Percentiles rank a stretch among this genome's conserved stretches.
Evolutionary conservation across 805 yeast species (phyloP).

Genomic region (Sugiyamaella floridensis): DNA sequence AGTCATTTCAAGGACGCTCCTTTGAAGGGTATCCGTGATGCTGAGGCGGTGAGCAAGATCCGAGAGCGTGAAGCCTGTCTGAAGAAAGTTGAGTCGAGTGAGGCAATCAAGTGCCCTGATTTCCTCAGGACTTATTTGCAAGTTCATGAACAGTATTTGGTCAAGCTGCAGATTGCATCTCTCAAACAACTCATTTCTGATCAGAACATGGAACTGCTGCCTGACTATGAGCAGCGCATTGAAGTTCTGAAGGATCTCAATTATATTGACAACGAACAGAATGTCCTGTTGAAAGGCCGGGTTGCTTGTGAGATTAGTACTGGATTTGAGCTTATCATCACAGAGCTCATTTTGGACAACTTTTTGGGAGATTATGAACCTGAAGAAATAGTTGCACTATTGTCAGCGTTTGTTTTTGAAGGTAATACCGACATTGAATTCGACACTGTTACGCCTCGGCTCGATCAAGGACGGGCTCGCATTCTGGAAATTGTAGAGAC

Average conservation of each 20-base stretch:
- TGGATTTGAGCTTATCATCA: slow-evolving; percentile 84
- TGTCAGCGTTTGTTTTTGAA: slow-evolving; percentile 89
- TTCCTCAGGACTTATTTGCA: slow-evolving; percentile 42
- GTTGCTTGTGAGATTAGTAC: slow-evolving; percentile 75
- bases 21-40: slow-evolving; percentile 34
- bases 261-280: slow-evolving; percentile 68
- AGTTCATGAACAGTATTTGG: slow-evolving; percentile 39
- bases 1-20: slow-evolving; percentile 38
- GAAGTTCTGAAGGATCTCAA: slow-evolving; percentile 70
- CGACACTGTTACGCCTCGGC: slow-evolving; percentile 71
- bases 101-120: slow-evolving; percentile 34
- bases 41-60: slow-evolving; percentile 34
- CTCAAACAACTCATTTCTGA: slow-evolving; percentile 65
- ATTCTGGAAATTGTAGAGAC: slow-evolving; percentile 65
- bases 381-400: slow-evolving; percentile 91
- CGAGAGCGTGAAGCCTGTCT: slow-evolving; percentile 34
- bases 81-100: slow-evolving; percentile 26
- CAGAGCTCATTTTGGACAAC: slow-evolving; percentile 86
- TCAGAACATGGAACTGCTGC: slow-evolving; percentile 81
- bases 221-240: slow-evolving; percentile 88
- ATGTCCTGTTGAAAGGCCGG: slow-evolving; percentile 77
- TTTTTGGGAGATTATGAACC: slow-evolving; percentile 90
- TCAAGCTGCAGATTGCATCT: slow-evolving; percentile 46
- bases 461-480: slow-evolving; percentile 53
- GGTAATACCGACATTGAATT: slow-evolving; percentile 68